Evolutionary conservation across 2,329 filamentous ascomycete genomes (phyloP).

Genomic region (Colletotrichum endophyticum): DNA sequence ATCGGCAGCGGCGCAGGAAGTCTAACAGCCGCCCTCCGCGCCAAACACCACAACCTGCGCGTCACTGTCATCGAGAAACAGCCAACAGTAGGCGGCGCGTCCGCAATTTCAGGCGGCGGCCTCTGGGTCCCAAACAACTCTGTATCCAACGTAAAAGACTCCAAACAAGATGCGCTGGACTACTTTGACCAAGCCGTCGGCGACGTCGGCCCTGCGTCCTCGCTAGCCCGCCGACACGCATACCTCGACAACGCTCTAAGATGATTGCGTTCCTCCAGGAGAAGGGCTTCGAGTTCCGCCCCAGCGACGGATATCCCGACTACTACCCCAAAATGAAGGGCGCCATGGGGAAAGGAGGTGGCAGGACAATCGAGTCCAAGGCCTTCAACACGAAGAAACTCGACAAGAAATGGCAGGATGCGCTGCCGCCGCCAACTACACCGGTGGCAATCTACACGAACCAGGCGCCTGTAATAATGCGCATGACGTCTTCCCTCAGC

Average conservation of each 20-base stretch:
- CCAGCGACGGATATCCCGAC: conserved; percentile 31
- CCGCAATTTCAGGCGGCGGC: conserved; percentile 37
- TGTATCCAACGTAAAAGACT: conserved; percentile 28
- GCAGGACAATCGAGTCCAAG: conserved; percentile 30
- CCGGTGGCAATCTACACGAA: conserved; percentile 20
- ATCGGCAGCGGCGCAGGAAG: conserved; percentile 36
- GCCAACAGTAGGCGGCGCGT: conserved; percentile 34
- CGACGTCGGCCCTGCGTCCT: conserved; percentile 33
- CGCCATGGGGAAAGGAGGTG: conserved; percentile 18
- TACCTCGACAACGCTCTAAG: conserved; percentile 32
- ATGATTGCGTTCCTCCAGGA: conserved; percentile 34
- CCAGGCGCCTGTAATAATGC: neutral
- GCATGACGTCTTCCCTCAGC: neutral
- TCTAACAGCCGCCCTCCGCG: conserved; percentile 33
- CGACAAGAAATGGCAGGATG: conserved; percentile 25
- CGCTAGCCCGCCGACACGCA: conserved; percentile 26
- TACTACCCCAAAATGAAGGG: conserved; percentile 32
- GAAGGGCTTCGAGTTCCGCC: conserved; percentile 30
- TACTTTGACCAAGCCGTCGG: conserved; percentile 33
- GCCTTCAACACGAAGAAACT: conserved; percentile 30
- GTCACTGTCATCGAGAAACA: conserved; percentile 37
- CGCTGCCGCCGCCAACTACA: conserved; percentile 16
- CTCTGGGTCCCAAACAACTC: conserved; percentile 39
- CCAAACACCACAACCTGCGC: conserved; percentile 24
- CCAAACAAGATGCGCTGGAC: conserved; percentile 24